phyloP scores from a whole-genome alignment of 1,139 yeast genomes.

The Yamadazyma oceani region DNA sequence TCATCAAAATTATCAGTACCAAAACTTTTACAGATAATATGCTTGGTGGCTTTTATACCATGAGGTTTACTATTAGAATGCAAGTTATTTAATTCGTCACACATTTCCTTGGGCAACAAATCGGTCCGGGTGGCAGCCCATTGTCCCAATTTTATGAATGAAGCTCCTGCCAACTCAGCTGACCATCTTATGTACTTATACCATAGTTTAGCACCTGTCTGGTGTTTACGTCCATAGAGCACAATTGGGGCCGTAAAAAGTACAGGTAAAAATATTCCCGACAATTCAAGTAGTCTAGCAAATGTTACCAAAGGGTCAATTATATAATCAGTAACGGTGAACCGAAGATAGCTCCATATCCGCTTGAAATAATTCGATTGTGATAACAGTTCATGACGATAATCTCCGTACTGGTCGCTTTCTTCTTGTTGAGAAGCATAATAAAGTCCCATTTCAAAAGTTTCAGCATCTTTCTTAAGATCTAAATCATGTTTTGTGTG shows the following conservation, averaged over 20 bases:
- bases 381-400: constrained; percentile 25
- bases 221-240: constrained; percentile 52
- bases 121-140: constrained; percentile 99
- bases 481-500: constrained; percentile 34
- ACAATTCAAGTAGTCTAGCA: constrained; percentile 66
- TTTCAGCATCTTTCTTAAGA: constrained; percentile 54
- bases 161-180: constrained; percentile 88
- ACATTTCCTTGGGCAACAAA: constrained; percentile 77
- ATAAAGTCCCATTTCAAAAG: constrained; percentile 68
- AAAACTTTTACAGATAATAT: constrained; percentile 60
- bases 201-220: constrained; percentile 71
- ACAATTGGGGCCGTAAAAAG: constrained; percentile 64
- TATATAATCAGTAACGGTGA: constrained; percentile 49
- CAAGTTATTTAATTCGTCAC: constrained; percentile 71
- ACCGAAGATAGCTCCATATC: constrained; percentile 36
- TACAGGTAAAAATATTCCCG: constrained; percentile 70
- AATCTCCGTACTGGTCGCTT: constrained; percentile 24
- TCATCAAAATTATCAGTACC: constrained; percentile 62
- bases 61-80: constrained; percentile 87
- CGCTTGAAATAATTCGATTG: constrained; percentile 27
- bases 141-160: constrained; percentile 93
- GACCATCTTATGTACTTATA: constrained; percentile 62
- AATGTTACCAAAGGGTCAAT: constrained; percentile 71
- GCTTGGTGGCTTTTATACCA: constrained; percentile 58
- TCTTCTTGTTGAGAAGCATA: constrained; percentile 60